Conservation (phyloP, 2,329 filamentous ascomycete species). For the Elsinoe arachidis region DNA sequence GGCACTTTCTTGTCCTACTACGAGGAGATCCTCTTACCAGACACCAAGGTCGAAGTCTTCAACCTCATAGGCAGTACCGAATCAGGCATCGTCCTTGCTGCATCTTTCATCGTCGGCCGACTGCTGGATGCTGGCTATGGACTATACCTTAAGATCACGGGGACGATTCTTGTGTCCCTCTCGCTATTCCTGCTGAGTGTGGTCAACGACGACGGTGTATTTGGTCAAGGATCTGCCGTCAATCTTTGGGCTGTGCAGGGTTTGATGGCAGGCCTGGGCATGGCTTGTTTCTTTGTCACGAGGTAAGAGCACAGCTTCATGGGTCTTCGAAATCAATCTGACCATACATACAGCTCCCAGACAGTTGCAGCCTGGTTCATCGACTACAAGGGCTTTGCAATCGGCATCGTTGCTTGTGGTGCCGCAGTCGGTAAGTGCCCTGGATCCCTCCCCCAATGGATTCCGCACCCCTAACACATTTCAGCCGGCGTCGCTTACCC, state of each 20-base stretch:
- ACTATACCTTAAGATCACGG: constrained; percentile 33
- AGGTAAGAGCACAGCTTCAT: background rate
- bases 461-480: background rate
- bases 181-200: constrained; percentile 39
- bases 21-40: constrained; percentile 35
- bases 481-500: constrained; percentile 34
- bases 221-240: constrained; percentile 32
- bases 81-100: constrained; percentile 37
- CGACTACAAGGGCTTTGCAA: constrained; percentile 38
- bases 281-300: constrained; percentile 46
- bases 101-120: constrained; percentile 40
- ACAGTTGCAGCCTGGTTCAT: constrained; percentile 44
- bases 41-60: constrained; percentile 33
- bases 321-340: background rate
- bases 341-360: constrained; percentile 19
- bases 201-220: constrained; percentile 31
- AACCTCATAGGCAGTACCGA: constrained; percentile 43
- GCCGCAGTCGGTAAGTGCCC: constrained; percentile 34
- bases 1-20: constrained; percentile 45
- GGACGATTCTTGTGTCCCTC: constrained; percentile 34
- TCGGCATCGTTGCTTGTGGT: constrained; percentile 43
- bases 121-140: constrained; percentile 41
- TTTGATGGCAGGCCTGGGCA: constrained; percentile 39
- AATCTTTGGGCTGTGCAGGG: constrained; percentile 42
- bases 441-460: background rate